phyloP scores from a whole-genome alignment of 192 early-diverging fungal genomes.

The Pecoramyces ruminantium region DNA sequence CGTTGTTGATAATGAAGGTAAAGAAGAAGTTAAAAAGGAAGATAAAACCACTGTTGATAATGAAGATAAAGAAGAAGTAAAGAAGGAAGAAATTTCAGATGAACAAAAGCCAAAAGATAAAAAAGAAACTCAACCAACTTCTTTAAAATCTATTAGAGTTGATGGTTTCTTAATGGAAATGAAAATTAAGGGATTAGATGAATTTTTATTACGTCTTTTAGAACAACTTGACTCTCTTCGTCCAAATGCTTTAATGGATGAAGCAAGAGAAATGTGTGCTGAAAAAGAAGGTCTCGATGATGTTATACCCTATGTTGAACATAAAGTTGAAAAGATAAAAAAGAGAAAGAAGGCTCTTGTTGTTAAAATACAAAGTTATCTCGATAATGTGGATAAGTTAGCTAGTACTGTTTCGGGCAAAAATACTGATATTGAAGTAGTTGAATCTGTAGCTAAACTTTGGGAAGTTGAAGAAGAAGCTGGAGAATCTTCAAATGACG shows the following conservation, averaged over 20 bases:
- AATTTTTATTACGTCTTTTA: background rate
- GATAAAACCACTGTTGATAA: no score
- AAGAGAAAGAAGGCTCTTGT: background rate
- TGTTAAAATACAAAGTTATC: background rate
- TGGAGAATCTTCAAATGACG: background rate
- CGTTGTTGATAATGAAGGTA: background rate
- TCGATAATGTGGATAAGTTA: background rate
- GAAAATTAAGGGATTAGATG: background rate
- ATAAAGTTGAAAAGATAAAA: background rate
- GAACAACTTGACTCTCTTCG: background rate
- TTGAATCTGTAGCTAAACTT: background rate
- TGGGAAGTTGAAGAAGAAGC: background rate
- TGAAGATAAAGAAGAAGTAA: no score
- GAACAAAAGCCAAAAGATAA: no score
- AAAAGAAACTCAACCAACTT: background rate
- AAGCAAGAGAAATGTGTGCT: background rate
- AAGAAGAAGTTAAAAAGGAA: no score
- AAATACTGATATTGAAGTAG: background rate
- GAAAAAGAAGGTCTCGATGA: background rate
- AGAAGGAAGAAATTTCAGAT: no score
- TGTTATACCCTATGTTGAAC: background rate
- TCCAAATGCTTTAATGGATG: background rate
- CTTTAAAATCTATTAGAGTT: background rate
- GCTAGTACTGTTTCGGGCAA: background rate
- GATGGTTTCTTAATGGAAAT: background rate